A percentile compares a stretch with the other conserved stretches of the same genome.
Evolutionary conservation across 371 early-diverging fungal species (phyloP).

Genomic region (Mortierella sp.): DNA sequence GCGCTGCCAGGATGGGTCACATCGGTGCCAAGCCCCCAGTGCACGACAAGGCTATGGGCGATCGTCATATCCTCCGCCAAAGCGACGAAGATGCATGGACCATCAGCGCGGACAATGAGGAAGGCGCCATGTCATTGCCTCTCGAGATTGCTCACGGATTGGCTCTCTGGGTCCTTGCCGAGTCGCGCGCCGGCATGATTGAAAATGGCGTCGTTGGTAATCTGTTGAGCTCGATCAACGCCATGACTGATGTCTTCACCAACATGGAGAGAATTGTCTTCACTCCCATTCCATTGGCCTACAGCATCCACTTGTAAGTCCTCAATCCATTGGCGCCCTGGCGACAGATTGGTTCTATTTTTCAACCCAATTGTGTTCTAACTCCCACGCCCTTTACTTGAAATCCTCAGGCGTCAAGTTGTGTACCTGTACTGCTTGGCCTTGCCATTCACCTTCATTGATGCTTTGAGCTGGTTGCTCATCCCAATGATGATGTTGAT

Average conservation of each 20-base stretch:
- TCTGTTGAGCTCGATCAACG: conserved; percentile 42
- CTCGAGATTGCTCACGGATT: conserved; percentile 43
- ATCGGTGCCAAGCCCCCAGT: conserved; percentile 18
- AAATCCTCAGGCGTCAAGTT: too few species aligned
- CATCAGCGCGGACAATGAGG: conserved; percentile 25
- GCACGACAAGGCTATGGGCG: conserved; percentile 31
- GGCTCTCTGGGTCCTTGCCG: conserved; percentile 45
- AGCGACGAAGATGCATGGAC: conserved; percentile 34
- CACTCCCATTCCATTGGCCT: conserved; percentile 85
- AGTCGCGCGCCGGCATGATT: conserved; percentile 36
- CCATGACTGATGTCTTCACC: conserved; percentile 50
- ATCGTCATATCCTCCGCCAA: conserved; percentile 32
- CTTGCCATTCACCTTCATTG: conserved; percentile 71
- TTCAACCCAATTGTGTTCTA: too few species aligned
- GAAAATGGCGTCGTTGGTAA: conserved; percentile 33
- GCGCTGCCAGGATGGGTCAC: conserved; percentile 39
- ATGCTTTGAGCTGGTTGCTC: conserved; percentile 37
- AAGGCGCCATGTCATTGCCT: conserved; percentile 47
- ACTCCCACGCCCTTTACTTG: too few species aligned
- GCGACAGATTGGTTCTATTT: too few species aligned
- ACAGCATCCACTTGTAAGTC: conserved; percentile 79
- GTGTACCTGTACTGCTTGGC: conserved; percentile 70
- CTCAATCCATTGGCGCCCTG: too few species aligned
- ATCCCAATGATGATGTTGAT: conserved; percentile 67
- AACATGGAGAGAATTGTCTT: conserved; percentile 77